A percentile compares a stretch with the other conserved stretches of the same genome.
These are phyloP conservation scores for Corinectria fuckeliana DNA, from an alignment of 2,329 filamentous ascomycete genomes.

Conservation along the genomic window DNA sequence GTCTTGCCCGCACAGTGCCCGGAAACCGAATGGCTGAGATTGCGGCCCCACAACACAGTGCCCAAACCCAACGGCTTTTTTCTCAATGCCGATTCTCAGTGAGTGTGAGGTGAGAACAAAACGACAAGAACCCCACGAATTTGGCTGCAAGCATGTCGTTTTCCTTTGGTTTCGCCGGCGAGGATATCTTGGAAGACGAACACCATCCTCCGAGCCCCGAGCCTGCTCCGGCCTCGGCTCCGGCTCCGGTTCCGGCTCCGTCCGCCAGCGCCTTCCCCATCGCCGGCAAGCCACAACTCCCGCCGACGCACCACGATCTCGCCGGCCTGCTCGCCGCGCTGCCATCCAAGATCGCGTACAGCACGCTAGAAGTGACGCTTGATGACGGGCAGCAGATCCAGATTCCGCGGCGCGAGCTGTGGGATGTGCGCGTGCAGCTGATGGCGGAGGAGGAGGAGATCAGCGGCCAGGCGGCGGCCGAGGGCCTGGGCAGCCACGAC, in stretches of 20 bases:
- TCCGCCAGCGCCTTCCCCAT: constrained; percentile 62
- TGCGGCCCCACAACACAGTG: constrained; percentile 38
- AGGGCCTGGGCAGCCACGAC: constrained; percentile 71
- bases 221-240: constrained; percentile 31
- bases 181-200: constrained; percentile 63
- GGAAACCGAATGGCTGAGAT: constrained; percentile 2
- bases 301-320: constrained; percentile 59
- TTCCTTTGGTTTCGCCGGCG: constrained; percentile 67
- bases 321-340: constrained; percentile 61
- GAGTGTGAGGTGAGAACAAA: not conserved
- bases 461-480: constrained; percentile 42
- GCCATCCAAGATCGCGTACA: constrained; percentile 77
- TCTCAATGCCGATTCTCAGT: not conserved
- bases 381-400: constrained; percentile 60
- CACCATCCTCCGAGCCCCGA: constrained; percentile 32
- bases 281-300: constrained; percentile 64
- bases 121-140: not conserved
- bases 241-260: constrained; percentile 30
- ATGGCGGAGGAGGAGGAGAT: constrained; percentile 72
- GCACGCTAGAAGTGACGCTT: constrained; percentile 62
- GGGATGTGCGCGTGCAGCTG: constrained; percentile 81
- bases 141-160: constrained; percentile 52
- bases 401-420: constrained; percentile 78
- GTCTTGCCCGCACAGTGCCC: constrained; percentile 29
- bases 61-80: constrained; percentile 33